A percentile compares a stretch with the other conserved stretches of the same genome.
Evolutionary conservation across 1,284 basidiomycete species (phyloP).

Genomic region (Lentinus polychrous): DNA sequence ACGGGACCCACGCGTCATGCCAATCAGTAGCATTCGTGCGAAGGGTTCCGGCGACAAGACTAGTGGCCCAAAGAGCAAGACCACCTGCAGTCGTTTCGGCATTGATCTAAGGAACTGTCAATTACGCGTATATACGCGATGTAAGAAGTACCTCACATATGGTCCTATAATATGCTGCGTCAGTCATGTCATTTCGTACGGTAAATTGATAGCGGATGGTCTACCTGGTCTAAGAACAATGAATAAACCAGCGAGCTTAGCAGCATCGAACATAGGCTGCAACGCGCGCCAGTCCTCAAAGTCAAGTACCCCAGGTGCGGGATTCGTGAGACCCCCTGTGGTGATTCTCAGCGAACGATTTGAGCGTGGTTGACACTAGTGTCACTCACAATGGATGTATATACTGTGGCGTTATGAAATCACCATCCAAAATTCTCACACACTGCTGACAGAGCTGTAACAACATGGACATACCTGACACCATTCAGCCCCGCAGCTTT

Average conservation of each 20-base stretch:
- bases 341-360: background rate
- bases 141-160: constrained; percentile 14
- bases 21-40: constrained; percentile 68
- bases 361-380: background rate
- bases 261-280: constrained; percentile 48
- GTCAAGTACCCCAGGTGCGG: constrained; percentile 67
- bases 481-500: constrained; percentile 79
- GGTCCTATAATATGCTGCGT: constrained; percentile 14
- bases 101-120: constrained; percentile 54
- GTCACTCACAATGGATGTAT: constrained; percentile 51
- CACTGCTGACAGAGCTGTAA: background rate
- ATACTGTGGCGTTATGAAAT: constrained; percentile 34
- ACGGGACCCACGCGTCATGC: constrained; percentile 62
- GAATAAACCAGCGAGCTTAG: constrained; percentile 38
- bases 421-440: background rate
- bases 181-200: background rate
- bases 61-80: constrained; percentile 72
- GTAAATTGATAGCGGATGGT: background rate
- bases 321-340: constrained; percentile 59
- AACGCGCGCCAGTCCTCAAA: constrained; percentile 65
- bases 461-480: constrained; percentile 27
- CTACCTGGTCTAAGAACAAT: constrained; percentile 39
- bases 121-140: background rate
- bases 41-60: constrained; percentile 56
- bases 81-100: constrained; percentile 79